Evolutionary conservation across 805 yeast species (phyloP), one percentile per base, ranked within the genome.

Genomic region (Tetrapisispora fleetii): DNA sequence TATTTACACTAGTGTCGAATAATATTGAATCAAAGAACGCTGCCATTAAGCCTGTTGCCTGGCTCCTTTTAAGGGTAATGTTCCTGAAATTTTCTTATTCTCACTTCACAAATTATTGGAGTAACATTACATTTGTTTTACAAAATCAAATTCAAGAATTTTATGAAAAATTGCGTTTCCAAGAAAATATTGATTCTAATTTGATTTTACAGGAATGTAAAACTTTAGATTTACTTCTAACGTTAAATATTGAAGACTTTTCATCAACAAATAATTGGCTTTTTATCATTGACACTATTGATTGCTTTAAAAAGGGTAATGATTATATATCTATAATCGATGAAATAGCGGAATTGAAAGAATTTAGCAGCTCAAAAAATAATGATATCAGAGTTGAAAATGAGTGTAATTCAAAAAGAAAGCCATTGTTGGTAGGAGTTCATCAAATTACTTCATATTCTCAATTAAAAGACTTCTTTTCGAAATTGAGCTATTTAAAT

Each of bases 181-280:
- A 60, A 18, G 55, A 52, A 18, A 60, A 63, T 5, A 55, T 59
- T 3, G 64, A 68, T 4, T 52, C 70, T 16, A 58, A 64, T 2
- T 57, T 59, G 3, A 62, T 73, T 4, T 75, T 77, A 28, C 76
- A 77, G 48, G 85, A 83, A 0, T 82, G 88, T 58, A 91, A 90
- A 63, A 68, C 93, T 16, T 68, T 93, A 43, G 99, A 91, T 60
- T 74, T 85, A 30, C 63, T 89, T 21, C 62, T 91, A 19, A 71
- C 83, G 1, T 55, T 89, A 49, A 78, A 80, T 36, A 74, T 75
- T 39, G 97, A 90, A 60, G 95, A 88, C 74, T 91, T 71, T 82
- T 81, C 65, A 59, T 78, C 64, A 60, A 67, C 67, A 9, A 67
- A 78, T 52, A 93, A 88, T 58, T 91, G 98, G 98, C 69, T 93